These are phyloP conservation scores for Filobasidium floriforme DNA, from an alignment of 768 basidiomycete genomes.

Conservation along the genomic window DNA sequence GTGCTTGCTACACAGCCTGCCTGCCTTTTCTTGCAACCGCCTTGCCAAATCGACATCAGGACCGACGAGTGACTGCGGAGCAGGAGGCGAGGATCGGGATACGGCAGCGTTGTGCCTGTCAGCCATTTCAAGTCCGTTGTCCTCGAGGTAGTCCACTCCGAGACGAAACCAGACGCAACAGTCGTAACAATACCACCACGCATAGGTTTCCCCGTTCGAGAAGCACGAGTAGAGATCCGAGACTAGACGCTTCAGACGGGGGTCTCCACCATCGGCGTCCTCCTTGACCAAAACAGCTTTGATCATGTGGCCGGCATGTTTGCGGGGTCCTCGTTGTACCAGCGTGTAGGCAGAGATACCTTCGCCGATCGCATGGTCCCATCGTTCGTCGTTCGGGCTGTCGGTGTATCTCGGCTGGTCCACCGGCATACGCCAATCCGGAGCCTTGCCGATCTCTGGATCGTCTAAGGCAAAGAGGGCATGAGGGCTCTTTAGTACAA, in stretches of 20 bases:
- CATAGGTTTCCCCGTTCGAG: neutral
- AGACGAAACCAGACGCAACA: slow-evolving; percentile 18
- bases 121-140: neutral
- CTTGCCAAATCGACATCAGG: slow-evolving; percentile 1
- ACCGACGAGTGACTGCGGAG: neutral
- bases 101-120: neutral
- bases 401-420: too few species aligned
- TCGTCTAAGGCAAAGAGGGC: too few species aligned
- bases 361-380: too few species aligned
- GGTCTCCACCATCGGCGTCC: neutral
- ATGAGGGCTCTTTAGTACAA: too few species aligned
- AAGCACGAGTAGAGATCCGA: neutral
- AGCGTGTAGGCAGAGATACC: too few species aligned
- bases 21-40: neutral
- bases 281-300: neutral
- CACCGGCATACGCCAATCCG: too few species aligned
- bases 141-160: neutral
- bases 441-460: too few species aligned
- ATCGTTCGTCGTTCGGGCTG: too few species aligned
- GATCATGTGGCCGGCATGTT: too few species aligned
- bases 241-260: neutral
- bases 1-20: slow-evolving; percentile 4
- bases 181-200: slow-evolving; percentile 19
- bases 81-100: too few species aligned
- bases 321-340: too few species aligned